A percentile compares a stretch with the other conserved stretches of the same genome.
phyloP scores from a whole-genome alignment of 2,329 filamentous ascomycete species.

The Talaromyces albobiverticillius region DNA sequence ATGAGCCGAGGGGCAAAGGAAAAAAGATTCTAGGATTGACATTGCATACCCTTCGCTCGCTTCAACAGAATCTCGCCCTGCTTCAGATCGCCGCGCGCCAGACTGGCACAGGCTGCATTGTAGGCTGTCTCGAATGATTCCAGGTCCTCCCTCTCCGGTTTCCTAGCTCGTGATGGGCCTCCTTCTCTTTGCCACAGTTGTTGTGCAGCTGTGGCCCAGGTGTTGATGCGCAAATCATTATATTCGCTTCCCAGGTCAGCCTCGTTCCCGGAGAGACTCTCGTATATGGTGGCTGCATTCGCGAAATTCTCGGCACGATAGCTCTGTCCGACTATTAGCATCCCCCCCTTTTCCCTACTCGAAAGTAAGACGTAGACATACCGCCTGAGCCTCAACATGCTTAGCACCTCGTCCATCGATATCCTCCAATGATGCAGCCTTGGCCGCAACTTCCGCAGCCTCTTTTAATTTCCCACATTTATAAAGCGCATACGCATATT shows the following conservation, averaged over 20 bases:
- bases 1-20: no score
- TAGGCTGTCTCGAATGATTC: conserved; percentile 64
- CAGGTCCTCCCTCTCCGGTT: conserved; percentile 57
- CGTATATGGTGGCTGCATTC: conserved; percentile 54
- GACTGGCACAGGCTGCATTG: conserved; percentile 62
- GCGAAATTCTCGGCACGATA: conserved; percentile 62
- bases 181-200: conserved; percentile 58
- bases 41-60: conserved; percentile 54
- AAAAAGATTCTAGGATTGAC: no score
- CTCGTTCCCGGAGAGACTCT: conserved; percentile 44
- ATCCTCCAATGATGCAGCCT: conserved; percentile 21
- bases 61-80: conserved; percentile 59
- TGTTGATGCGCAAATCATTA: conserved; percentile 61
- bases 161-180: conserved; percentile 51
- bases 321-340: no score
- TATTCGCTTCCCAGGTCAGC: conserved; percentile 47
- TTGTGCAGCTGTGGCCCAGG: conserved; percentile 60
- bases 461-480: conserved; percentile 56
- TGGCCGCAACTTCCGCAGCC: conserved; percentile 52
- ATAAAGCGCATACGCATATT: conserved; percentile 64
- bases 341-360: no score
- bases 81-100: conserved; percentile 58
- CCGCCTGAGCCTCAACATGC: conserved; percentile 62
- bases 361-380: no score
- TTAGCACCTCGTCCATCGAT: conserved; percentile 50